Evolutionary conservation across 257 asterid genomes (phyloP), one percentile per base, ranked within the genome.

Genomic region (Nicotiana tabacum): DNA sequence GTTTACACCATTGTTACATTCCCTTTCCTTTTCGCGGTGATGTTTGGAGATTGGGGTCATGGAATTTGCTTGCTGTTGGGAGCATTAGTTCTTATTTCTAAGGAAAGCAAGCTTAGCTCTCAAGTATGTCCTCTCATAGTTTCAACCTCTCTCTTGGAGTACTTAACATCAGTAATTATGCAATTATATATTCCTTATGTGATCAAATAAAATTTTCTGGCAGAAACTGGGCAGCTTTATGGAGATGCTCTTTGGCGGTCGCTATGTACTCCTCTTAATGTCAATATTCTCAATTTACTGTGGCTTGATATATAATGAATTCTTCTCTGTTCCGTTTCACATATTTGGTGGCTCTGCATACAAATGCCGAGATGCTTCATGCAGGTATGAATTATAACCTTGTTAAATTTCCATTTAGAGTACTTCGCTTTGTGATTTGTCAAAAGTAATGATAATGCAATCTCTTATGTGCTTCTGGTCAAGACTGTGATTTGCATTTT

Each of bases 21-120:
- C 90, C 99, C 99, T 6, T 96, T 96, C 89, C 98, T 96, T 87
- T 96, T 96, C 82, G 99, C 98, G 79, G 98, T 96, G 89, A 96
- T 96, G 99, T 96, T 96, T 87, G 99, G 99, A 69, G 99, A 96
- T 86, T 96, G 99, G 99, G 99, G 99, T 82, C 99, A 96, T 89
- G 99, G 99, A 83, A 88, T 93, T 83, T 96, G 98, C 89, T 86
- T 96, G 83, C 89, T 96, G 48, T 84, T 95, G 87, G 98, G 98
- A 84, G 98, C 98, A 64, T 82, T 95, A 81, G 85, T 88, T 83
- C 97, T 96, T 76, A 88, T 93, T 76, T 91, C 94, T 48, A 94
- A 88, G 60, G 98, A 96, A 88, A 93, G 90, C 66, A 92, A 89
- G 86, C 87, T 92, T 79, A 84, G 97, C 85, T 90, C 98, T 67